Base-by-base conservation (phyloP, 257 asterid genomes). In the Solanum appendiculatum region DNA sequence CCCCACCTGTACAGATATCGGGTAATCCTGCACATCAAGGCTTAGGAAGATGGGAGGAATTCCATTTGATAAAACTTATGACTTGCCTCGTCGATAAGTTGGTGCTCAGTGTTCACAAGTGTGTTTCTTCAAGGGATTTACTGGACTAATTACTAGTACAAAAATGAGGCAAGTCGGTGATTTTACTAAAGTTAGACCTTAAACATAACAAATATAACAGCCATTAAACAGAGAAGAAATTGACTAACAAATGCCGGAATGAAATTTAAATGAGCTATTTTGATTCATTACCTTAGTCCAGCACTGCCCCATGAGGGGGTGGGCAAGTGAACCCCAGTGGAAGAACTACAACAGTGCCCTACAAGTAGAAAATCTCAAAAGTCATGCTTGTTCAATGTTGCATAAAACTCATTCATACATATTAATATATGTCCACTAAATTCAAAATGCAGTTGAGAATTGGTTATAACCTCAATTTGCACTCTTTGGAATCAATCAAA, bases 301-400 rank as follows among this genome's bases (percentile, higher is more conserved):
- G 92, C 92, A 92, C 72, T 89, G 95, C 90, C 96, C 95, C 94
- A 92, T 91, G 64, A 89, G 82, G 88, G 89, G 82, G 87, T 85
- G 90, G 91, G 88, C 90, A 86, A 87, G 88, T 68, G 93, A 91
- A 87, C 86, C 84, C 84, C 37, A 80, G 58, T 37, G 83, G 84
- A 75, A 80, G 88, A 86, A 87, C 90, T 78, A 83, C 92, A 89
- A 85, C 83, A 85, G 89, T 54, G 86, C 88, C 90, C 92, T 89
- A 85, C 46, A 84, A 90, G 31, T 46, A 36, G 72, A 74, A 39
- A 88, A 63, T 69, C 39, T 69, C 39, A 46, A 15, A 27, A 9
- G 5, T 29, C 39, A 80, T 46, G 84, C 63, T 40, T 40, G 36
- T 25, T 9, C 56, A 39, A 11, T 42, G 6, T 77, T 42, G 83